Percentiles rank a stretch among this genome's conserved stretches.
Evolutionary conservation across 345 rosid genomes (phyloP).

Genomic region (Ceriops zippeliana): DNA sequence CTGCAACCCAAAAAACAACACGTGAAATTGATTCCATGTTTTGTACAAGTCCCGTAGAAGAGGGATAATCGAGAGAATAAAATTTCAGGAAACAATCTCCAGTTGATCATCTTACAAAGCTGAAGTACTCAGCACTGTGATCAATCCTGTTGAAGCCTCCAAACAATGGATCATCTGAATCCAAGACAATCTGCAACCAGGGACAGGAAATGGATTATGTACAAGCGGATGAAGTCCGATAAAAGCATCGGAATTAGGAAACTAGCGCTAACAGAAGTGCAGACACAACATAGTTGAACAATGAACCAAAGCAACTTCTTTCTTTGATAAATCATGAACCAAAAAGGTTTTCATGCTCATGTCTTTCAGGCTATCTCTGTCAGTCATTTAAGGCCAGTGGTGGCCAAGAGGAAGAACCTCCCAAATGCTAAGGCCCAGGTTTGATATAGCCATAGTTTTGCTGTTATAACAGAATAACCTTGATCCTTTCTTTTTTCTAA

Average conservation of each 20-base stretch:
- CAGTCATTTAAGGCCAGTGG: too few species aligned
- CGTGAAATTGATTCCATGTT: background rate
- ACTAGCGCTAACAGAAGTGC: too few species aligned
- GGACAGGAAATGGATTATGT: background rate
- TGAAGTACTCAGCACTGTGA: constrained; percentile 63
- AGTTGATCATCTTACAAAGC: constrained; percentile 45
- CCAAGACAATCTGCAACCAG: constrained; percentile 59
- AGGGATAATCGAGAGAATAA: background rate
- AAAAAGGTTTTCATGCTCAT: too few species aligned
- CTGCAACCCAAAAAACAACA: constrained; percentile 36
- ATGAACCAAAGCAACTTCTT: too few species aligned
- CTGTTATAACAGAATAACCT: too few species aligned
- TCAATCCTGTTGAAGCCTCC: constrained; percentile 74
- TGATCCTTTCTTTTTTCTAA: background rate
- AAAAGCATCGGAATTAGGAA: too few species aligned
- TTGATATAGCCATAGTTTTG: too few species aligned
- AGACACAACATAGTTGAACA: too few species aligned
- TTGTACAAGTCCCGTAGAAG: background rate
- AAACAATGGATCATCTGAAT: constrained; percentile 68
- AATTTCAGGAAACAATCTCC: background rate
- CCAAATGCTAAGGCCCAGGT: too few species aligned
- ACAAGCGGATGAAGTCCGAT: background rate
- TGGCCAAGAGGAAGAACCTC: too few species aligned
- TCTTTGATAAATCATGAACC: too few species aligned
- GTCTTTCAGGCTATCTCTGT: too few species aligned